A percentile compares a stretch with the other conserved stretches of the same genome.
Evolutionary conservation across 345 rosid species (phyloP).

Genomic region (Diplotaxis tenuifolia): DNA sequence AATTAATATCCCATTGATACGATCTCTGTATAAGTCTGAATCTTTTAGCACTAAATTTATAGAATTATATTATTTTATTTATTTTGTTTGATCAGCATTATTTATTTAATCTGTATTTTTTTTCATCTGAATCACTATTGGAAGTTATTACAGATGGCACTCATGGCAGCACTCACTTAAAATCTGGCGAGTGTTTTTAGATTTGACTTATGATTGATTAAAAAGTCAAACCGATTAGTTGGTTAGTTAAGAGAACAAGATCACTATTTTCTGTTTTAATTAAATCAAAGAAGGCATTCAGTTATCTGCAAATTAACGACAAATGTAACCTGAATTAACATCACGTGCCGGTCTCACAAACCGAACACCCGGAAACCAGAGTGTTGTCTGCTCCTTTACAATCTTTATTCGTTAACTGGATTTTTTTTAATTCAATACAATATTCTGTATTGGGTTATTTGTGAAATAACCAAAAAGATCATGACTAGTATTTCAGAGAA

Average conservation of each 20-base stretch:
- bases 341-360: constrained; percentile 28
- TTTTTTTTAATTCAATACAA: neutral
- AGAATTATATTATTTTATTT: too few relatives aligned
- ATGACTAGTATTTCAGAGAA: too few relatives aligned
- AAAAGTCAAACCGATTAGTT: constrained; percentile 18
- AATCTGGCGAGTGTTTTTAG: constrained; percentile 8
- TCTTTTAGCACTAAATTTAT: too few relatives aligned
- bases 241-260: neutral
- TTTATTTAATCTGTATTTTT: too few relatives aligned
- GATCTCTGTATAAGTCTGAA: too few relatives aligned
- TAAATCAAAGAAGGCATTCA: neutral
- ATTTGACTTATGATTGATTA: constrained; percentile 12
- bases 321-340: constrained; percentile 20
- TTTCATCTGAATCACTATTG: too few relatives aligned
- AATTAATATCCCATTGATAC: too few relatives aligned
- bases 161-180: constrained; percentile 22
- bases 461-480: too few relatives aligned
- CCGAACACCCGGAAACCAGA: constrained; percentile 34
- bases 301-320: constrained; percentile 14
- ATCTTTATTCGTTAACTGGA: neutral
- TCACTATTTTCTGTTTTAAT: neutral
- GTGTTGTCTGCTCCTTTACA: constrained; percentile 20
- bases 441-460: too few relatives aligned
- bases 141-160: too few relatives aligned
- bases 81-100: too few relatives aligned